Evolutionary conservation across 2,329 filamentous ascomycete species (phyloP), one percentile per base, ranked within the genome.

Genomic region (Arthroderma sp.): DNA sequence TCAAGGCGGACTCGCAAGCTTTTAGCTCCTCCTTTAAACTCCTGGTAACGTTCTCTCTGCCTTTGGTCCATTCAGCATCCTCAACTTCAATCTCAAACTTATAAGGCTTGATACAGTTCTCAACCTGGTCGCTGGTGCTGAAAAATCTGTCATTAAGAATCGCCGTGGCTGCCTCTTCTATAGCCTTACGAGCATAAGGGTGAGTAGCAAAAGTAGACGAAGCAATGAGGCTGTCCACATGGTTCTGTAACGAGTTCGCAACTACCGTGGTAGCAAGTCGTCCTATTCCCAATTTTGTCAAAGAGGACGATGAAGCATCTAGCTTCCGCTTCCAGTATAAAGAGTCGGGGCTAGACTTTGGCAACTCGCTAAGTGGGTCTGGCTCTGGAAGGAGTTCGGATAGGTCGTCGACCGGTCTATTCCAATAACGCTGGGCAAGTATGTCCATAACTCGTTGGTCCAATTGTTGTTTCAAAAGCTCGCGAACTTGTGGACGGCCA

Each of bases 81-180:
- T 94, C 86, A 38, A 98, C 80, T 55, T 98, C 91, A 47, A 98
- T 94, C 50, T 95, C 87, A 54, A 89, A 96, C 61, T 98, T 98
- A 71, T 89, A 98, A 0, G 93, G 91, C 64, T 98, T 98, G 66
- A 98, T 93, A 60, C 89, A 98, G 60, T 96, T 96, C 64, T 98
- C 91, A 1, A 98, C 85, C 65, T 96, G 91, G 57, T 98, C 93
- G 51, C 85, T 91, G 1, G 93, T 98, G 64, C 89, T 91, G 66
- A 95, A 96, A 51, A 94, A 94, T 9, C 89, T 75, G 57, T 98
- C 91, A 52, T 91, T 91, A 8, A 98, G 68, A 43, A 98, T 96
- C 28, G 79, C 83, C 0, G 86, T 83, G 1, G 87, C 86, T 1
- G 91, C 88, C 54, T 95, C 87, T 40, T 80, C 83, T 52, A 98